Percentiles rank a stretch among this genome's conserved stretches.
Conservation (phyloP, 176 grass and related monocot species). For the Ensete glaucum region DNA sequence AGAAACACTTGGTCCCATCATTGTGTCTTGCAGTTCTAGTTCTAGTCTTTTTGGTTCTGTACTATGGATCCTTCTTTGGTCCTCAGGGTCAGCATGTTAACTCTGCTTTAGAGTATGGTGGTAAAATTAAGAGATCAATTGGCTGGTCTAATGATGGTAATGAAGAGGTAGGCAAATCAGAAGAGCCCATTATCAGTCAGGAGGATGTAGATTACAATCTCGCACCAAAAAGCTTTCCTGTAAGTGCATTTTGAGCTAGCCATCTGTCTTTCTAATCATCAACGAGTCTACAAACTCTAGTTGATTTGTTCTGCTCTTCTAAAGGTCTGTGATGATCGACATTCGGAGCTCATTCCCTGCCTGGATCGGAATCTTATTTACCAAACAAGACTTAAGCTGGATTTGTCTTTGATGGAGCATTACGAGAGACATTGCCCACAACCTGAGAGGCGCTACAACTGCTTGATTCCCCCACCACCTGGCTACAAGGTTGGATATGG, state of each 20-base stretch:
- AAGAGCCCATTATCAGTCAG: constrained; percentile 65
- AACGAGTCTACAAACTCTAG: not conserved
- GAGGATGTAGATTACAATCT: constrained; percentile 38
- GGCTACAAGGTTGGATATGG: not conserved
- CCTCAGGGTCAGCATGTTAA: constrained; percentile 39
- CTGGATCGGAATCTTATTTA: constrained; percentile 1
- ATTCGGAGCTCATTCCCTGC: constrained; percentile 7
- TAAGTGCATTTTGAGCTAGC: constrained; percentile 19
- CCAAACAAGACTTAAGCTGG: not conserved
- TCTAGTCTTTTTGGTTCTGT: constrained; percentile 74
- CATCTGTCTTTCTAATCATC: not conserved
- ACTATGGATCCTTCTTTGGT: constrained; percentile 50
- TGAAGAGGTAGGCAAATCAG: constrained; percentile 30
- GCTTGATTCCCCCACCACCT: constrained; percentile 4
- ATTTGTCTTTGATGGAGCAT: constrained; percentile 6
- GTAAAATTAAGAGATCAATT: constrained; percentile 63
- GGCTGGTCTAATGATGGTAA: constrained; percentile 61
- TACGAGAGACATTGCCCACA: constrained; percentile 6
- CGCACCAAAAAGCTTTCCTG: constrained; percentile 72
- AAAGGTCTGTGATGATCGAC: not conserved
- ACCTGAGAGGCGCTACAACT: constrained; percentile 5
- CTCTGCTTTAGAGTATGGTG: constrained; percentile 55
- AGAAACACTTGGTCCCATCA: constrained; percentile 48
- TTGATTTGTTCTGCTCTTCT: not conserved
- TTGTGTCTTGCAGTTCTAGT: constrained; percentile 48